Conservation (phyloP, 352 stramenopile genomes). For the Globisporangium carolinianum region DNA sequence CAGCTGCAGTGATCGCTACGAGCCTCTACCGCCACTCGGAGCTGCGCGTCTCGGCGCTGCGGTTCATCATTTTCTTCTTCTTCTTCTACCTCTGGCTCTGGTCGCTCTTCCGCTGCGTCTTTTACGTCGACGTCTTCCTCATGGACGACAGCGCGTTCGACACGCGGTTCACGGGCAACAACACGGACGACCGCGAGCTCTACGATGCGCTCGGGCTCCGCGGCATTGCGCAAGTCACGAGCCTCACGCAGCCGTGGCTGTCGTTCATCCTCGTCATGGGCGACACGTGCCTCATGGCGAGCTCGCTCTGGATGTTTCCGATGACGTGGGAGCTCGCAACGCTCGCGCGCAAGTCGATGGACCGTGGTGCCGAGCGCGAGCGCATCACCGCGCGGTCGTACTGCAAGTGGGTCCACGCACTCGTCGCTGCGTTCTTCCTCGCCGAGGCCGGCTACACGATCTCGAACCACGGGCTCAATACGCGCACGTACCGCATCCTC, state of each 20-base stretch:
- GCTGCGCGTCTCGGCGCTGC: slow-evolving; percentile 31
- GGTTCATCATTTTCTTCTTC: slow-evolving; percentile 47
- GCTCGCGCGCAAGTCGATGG: slow-evolving; percentile 35
- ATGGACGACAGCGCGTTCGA: slow-evolving; percentile 11
- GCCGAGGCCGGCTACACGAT: slow-evolving; percentile 28
- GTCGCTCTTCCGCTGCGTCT: slow-evolving; percentile 42
- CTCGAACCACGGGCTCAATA: slow-evolving; percentile 30
- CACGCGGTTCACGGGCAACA: slow-evolving; percentile 4
- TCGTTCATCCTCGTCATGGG: slow-evolving; percentile 33
- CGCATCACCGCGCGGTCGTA: slow-evolving; percentile 18
- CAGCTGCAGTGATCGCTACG: slow-evolving; percentile 29
- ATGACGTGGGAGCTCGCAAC: slow-evolving; percentile 37
- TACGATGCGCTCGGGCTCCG: slow-evolving; percentile 33
- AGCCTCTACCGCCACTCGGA: slow-evolving; percentile 30
- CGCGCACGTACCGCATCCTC: slow-evolving; percentile 27
- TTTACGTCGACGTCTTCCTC: slow-evolving; percentile 35
- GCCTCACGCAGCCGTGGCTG: slow-evolving; percentile 30
- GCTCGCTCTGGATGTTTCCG: slow-evolving; percentile 41
- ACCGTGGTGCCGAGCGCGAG: slow-evolving; percentile 24
- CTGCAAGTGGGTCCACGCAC: slow-evolving; percentile 25
- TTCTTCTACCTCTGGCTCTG: slow-evolving; percentile 59
- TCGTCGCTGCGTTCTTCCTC: slow-evolving; percentile 30
- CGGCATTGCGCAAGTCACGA: slow-evolving; percentile 26
- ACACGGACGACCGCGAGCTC: slow-evolving; percentile 14
- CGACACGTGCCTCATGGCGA: slow-evolving; percentile 30